Percentiles rank a stretch among this genome's conserved stretches.
Conservation (phyloP, 78 protist genomes). For the Tieghemostelium lacteum region DNA sequence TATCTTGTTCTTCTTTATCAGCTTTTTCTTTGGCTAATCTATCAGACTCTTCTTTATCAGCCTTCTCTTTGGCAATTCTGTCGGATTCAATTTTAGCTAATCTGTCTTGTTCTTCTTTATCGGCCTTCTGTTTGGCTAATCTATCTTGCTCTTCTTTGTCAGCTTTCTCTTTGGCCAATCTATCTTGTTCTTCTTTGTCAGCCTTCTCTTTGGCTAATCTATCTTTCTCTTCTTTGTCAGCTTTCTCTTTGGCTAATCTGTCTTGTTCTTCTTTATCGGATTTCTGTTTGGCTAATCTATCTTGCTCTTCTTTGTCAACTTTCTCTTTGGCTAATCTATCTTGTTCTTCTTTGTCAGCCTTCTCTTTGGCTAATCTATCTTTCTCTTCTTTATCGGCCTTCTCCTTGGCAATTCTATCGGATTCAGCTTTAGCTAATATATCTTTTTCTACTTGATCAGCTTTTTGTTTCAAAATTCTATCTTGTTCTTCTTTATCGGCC, state of each 20-base stretch:
- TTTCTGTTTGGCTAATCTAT: not conserved
- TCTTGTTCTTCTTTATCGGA: slow-evolving; percentile 17
- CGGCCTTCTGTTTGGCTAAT: not conserved
- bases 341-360: not conserved
- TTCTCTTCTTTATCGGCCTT: not conserved
- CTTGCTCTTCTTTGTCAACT: not conserved
- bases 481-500: not conserved
- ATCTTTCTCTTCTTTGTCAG: not conserved
- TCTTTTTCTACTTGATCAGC: slow-evolving; percentile 24
- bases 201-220: slow-evolving; percentile 16
- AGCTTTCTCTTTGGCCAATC: not conserved
- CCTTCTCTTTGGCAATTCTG: not conserved
- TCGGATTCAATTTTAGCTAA: slow-evolving; percentile 16
- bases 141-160: not conserved
- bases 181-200: not conserved
- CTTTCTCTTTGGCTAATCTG: slow-evolving; percentile 24
- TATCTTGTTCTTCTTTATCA: not conserved
- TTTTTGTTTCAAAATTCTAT: not conserved
- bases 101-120: not conserved
- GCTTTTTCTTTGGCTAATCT: too few relatives aligned
- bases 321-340: not conserved
- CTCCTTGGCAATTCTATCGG: not conserved
- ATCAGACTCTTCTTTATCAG: not conserved
- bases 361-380: not conserved
- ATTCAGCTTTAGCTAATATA: slow-evolving; percentile 47